A percentile compares a stretch with the other conserved stretches of the same genome.
Evolutionary conservation across 176 grass and related monocot species (phyloP).

Genomic region (Panicum miliaceum): DNA sequence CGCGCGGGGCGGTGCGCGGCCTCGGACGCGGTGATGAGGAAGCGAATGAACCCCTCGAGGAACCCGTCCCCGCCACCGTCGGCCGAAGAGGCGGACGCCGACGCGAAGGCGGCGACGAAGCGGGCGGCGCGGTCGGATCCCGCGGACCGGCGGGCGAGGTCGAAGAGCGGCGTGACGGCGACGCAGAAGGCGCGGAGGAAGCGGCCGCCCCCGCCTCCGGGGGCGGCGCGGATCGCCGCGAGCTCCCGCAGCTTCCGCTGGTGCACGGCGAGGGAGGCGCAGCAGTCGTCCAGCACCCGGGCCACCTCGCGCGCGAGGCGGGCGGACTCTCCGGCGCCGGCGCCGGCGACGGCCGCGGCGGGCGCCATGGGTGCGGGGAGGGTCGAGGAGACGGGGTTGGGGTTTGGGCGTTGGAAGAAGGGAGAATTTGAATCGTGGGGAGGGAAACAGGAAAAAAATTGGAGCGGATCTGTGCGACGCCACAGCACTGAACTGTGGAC

Average conservation of each 20-base stretch:
- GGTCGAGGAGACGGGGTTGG: not conserved
- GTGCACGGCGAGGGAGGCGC: slow-evolving; percentile 68
- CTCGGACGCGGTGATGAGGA: slow-evolving; percentile 62
- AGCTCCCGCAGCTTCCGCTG: slow-evolving; percentile 83
- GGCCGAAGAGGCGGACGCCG: slow-evolving; percentile 46
- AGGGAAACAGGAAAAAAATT: slow-evolving; percentile 26
- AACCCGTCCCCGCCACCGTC: slow-evolving; percentile 42
- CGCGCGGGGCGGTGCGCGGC: slow-evolving; percentile 63
- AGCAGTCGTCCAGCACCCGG: slow-evolving; percentile 74
- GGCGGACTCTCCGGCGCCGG: slow-evolving; percentile 23
- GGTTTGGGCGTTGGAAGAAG: not conserved
- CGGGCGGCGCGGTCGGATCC: slow-evolving; percentile 63
- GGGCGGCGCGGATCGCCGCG: slow-evolving; percentile 52
- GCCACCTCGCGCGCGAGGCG: slow-evolving; percentile 56
- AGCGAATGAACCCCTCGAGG: slow-evolving; percentile 76
- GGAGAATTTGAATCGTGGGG: slow-evolving; percentile 38
- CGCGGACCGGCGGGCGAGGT: slow-evolving; percentile 49
- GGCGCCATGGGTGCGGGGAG: slow-evolving; percentile 27
- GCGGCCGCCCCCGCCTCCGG: slow-evolving; percentile 21
- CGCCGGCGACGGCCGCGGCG: slow-evolving; percentile 27
- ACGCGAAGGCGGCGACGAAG: slow-evolving; percentile 64
- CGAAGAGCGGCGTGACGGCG: slow-evolving; percentile 73
- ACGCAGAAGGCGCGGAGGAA: slow-evolving; percentile 71
- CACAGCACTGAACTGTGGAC: not conserved
- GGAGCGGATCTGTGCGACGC: not conserved